phyloP scores from a whole-genome alignment of 1,284 basidiomycete genomes.

The Naganishia cerealis region DNA sequence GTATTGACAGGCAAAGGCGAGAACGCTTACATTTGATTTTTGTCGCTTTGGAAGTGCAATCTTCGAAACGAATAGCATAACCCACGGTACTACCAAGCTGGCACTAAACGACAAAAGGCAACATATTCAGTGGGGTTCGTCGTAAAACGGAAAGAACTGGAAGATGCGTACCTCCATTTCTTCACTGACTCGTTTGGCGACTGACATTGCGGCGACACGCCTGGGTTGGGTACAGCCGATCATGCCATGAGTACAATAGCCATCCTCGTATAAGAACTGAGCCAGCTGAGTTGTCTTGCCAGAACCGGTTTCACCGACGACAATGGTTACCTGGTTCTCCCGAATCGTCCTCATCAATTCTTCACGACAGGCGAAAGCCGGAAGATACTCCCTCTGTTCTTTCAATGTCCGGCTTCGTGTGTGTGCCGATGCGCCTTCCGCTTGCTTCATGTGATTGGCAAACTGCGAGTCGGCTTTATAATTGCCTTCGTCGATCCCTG shows the following conservation, averaged over 20 bases:
- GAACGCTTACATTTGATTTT: slow-evolving; percentile 81
- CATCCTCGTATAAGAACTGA: slow-evolving; percentile 93
- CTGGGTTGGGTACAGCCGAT: slow-evolving; percentile 95
- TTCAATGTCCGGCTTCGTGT: slow-evolving; percentile 80
- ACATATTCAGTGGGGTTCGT: slow-evolving; percentile 8
- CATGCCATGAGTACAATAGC: slow-evolving; percentile 82
- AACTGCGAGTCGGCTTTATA: slow-evolving; percentile 96
- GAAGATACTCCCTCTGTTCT: slow-evolving; percentile 93
- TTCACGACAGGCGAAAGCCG: slow-evolving; percentile 95
- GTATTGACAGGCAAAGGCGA: neutral
- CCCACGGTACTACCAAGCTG: slow-evolving; percentile 85
- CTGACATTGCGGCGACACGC: slow-evolving; percentile 97
- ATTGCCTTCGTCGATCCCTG: slow-evolving; percentile 66
- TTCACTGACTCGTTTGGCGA: slow-evolving; percentile 96
- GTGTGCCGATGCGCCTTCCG: slow-evolving; percentile 77
- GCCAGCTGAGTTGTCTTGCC: slow-evolving; percentile 91
- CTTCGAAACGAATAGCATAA: slow-evolving; percentile 97
- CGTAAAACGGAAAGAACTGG: neutral
- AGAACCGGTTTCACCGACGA: slow-evolving; percentile 93
- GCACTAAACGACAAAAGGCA: slow-evolving; percentile 25
- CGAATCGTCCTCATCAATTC: slow-evolving; percentile 84
- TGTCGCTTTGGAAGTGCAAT: slow-evolving; percentile 86
- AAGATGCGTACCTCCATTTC: slow-evolving; percentile 63
- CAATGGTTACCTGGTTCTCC: slow-evolving; percentile 94
- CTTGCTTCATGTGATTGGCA: slow-evolving; percentile 79